Conservation (phyloP, 75 land plant species). For the Larix kaempferi region DNA sequence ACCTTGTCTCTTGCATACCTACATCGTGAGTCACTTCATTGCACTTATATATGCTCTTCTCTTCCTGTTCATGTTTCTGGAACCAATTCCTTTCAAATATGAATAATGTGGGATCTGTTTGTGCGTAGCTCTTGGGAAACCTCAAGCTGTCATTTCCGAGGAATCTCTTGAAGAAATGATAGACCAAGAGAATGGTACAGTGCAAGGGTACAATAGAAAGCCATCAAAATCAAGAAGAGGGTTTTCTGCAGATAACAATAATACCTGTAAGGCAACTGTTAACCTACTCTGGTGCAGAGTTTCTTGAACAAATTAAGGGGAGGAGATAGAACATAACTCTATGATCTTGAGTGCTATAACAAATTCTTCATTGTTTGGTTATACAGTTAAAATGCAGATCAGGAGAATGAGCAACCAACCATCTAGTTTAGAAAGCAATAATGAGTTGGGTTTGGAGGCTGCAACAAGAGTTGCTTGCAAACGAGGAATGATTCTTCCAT, state of each 20-base stretch:
- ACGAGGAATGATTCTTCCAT: constrained; percentile 90
- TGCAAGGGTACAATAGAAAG: constrained; percentile 6
- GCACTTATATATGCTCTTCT: background rate
- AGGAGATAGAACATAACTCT: background rate
- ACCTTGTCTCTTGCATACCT: constrained; percentile 51
- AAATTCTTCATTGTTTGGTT: background rate
- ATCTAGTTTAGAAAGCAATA: background rate
- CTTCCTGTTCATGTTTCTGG: background rate
- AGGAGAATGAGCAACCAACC: constrained; percentile 30
- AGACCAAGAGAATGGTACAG: constrained; percentile 26
- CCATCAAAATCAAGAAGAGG: constrained; percentile 15
- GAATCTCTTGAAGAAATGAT: constrained; percentile 54
- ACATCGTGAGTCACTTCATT: constrained; percentile 43
- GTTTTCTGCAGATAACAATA: constrained; percentile 40
- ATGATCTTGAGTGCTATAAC: background rate
- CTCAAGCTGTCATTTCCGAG: constrained; percentile 71
- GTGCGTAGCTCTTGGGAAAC: constrained; percentile 62
- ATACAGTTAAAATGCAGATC: constrained; percentile 9
- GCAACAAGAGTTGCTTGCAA: constrained; percentile 46
- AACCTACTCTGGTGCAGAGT: background rate
- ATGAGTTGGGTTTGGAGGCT: constrained; percentile 16
- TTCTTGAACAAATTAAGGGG: background rate
- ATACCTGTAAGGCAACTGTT: constrained; percentile 29
- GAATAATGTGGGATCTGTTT: background rate
- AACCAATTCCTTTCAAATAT: background rate